phyloP scores from a whole-genome alignment of 352 stramenopile species.

The Phytophthora pseudosyringae region DNA sequence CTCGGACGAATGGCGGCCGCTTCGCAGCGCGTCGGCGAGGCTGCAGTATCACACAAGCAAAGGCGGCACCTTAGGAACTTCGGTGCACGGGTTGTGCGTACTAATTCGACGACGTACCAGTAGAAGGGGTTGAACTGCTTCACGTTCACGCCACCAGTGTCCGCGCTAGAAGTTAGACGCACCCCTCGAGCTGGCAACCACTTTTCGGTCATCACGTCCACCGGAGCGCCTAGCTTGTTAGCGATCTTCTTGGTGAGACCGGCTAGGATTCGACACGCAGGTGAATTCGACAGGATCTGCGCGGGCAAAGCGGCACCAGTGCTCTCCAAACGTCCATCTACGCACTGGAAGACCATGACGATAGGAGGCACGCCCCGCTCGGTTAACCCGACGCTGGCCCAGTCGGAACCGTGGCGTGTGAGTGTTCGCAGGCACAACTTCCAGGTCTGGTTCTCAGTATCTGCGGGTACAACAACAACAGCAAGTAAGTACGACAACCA shows the following conservation, averaged over 20 bases:
- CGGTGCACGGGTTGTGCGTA: too few relatives aligned
- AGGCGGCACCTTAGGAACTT: too few relatives aligned
- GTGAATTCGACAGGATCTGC: slow-evolving; percentile 74
- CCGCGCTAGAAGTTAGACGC: slow-evolving; percentile 22
- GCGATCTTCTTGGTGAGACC: slow-evolving; percentile 87
- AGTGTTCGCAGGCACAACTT: slow-evolving; percentile 76
- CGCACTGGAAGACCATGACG: slow-evolving; percentile 64
- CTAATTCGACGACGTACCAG: slow-evolving; percentile 46
- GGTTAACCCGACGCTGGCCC: slow-evolving; percentile 63
- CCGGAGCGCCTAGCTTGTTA: slow-evolving; percentile 77
- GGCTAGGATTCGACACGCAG: slow-evolving; percentile 72
- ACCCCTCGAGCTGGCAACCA: slow-evolving; percentile 63
- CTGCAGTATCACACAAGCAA: slow-evolving; percentile 5
- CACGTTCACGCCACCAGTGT: slow-evolving; percentile 16
- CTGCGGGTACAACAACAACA: slow-evolving; percentile 28
- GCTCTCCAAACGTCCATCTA: slow-evolving; percentile 57
- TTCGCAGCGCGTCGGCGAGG: slow-evolving; percentile 28
- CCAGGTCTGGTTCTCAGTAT: slow-evolving; percentile 60
- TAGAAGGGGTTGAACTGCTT: slow-evolving; percentile 79
- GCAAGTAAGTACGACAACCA: slow-evolving; percentile 4
- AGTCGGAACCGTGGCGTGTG: slow-evolving; percentile 76
- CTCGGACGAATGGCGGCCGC: slow-evolving; percentile 3
- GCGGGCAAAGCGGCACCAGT: slow-evolving; percentile 44
- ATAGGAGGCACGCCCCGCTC: slow-evolving; percentile 75
- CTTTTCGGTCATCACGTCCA: slow-evolving; percentile 88